phyloP scores from a whole-genome alignment of 768 basidiomycete genomes.

The Jaapia argillacea region DNA sequence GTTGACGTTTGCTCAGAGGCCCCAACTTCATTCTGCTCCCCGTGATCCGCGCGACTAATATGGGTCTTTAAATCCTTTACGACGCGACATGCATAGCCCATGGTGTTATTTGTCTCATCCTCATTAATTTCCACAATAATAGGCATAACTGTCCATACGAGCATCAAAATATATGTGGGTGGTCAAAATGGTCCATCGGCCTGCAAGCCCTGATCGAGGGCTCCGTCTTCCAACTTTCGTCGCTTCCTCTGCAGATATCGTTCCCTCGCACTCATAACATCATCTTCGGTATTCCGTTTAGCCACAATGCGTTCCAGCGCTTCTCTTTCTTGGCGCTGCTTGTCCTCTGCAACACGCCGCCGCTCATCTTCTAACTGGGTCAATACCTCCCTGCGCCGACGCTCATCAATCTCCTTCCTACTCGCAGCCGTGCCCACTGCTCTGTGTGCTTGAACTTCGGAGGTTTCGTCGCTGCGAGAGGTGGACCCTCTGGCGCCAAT shows the following conservation, averaged over 20 bases:
- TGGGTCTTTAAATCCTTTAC: too few species aligned
- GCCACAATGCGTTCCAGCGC: constrained; percentile 55
- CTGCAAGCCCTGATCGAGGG: too few species aligned
- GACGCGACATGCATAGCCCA: too few species aligned
- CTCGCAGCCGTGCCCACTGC: constrained; percentile 80
- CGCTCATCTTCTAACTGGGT: constrained; percentile 72
- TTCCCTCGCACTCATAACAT: constrained; percentile 63
- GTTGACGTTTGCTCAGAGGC: too few species aligned
- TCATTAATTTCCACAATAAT: too few species aligned
- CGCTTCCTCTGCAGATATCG: constrained; percentile 77
- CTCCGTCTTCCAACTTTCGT: constrained; percentile 59
- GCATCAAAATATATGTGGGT: too few species aligned
- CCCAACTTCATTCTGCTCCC: too few species aligned
- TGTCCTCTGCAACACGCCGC: constrained; percentile 45
- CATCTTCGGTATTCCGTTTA: constrained; percentile 68
- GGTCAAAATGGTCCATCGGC: too few species aligned
- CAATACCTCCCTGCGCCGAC: constrained; percentile 69
- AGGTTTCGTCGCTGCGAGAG: constrained; percentile 12
- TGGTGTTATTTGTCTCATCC: too few species aligned
- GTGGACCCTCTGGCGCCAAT: constrained; percentile 34
- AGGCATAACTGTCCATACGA: too few species aligned
- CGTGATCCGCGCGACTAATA: too few species aligned
- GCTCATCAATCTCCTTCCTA: constrained; percentile 73
- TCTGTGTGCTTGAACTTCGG: constrained; percentile 42
- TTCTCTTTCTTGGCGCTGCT: constrained; percentile 49